These are phyloP conservation scores for Zoysia pacifica DNA, from an alignment of 176 grass and related monocot genomes.

Conservation along the genomic window DNA sequence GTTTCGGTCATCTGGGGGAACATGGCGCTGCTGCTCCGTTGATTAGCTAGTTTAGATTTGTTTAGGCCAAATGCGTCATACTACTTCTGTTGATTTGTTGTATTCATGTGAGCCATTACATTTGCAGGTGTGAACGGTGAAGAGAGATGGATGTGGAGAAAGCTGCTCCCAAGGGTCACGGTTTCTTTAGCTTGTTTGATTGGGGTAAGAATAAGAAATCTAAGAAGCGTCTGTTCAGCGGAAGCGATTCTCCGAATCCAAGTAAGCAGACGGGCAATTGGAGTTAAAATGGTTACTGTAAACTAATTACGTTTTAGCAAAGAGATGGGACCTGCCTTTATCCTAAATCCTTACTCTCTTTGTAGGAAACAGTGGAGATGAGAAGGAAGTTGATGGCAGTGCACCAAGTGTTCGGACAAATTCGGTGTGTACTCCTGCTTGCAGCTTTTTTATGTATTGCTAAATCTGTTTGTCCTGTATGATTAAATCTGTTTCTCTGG, in stretches of 20 bases:
- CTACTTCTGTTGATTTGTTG: neutral
- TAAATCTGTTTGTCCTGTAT: neutral
- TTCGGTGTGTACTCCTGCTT: conserved; percentile 40
- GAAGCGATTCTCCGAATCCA: conserved; percentile 19
- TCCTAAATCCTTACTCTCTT: neutral
- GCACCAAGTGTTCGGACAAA: conserved; percentile 38
- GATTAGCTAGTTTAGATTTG: neutral
- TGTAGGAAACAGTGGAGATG: conserved; percentile 45
- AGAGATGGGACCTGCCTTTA: neutral
- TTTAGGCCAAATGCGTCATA: neutral
- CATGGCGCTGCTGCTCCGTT: neutral
- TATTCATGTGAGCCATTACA: conserved; percentile 40
- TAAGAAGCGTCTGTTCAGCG: conserved; percentile 60
- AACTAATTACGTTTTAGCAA: conserved; percentile 3
- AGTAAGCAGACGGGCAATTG: conserved; percentile 25
- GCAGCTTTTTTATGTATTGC: neutral
- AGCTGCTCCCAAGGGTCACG: conserved; percentile 64
- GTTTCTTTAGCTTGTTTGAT: conserved; percentile 79
- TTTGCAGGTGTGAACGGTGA: conserved; percentile 26
- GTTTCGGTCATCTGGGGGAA: neutral
- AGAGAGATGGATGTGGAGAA: conserved; percentile 74
- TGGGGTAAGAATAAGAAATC: conserved; percentile 93
- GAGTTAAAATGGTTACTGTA: neutral
- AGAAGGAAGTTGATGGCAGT: conserved; percentile 42
- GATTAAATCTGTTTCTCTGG: conserved; percentile 2